Conservation (phyloP, 306 rosid genomes). For the Pterocarpus santalinus region DNA sequence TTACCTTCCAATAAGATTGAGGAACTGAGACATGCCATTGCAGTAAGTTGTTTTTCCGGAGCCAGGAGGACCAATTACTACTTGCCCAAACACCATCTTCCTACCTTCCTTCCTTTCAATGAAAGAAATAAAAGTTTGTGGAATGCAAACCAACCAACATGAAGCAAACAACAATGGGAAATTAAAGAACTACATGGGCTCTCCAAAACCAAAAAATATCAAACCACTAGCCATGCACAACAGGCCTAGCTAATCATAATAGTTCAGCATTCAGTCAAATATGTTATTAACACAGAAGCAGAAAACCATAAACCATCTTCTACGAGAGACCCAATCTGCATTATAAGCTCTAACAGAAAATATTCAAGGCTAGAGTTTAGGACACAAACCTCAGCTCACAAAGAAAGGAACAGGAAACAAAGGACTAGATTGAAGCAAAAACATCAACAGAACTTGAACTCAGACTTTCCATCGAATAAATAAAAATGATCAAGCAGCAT, state of each 20-base stretch:
- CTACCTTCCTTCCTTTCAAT: conserved; percentile 19
- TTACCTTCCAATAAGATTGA: conserved; percentile 89
- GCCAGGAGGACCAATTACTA: conserved; percentile 96
- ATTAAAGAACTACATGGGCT: background rate
- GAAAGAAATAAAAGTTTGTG: background rate
- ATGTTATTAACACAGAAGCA: too few relatives aligned
- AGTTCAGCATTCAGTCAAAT: too few relatives aligned
- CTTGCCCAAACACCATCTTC: conserved; percentile 67
- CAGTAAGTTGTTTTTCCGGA: conserved; percentile 99
- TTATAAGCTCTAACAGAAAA: too few relatives aligned
- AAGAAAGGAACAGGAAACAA: too few relatives aligned
- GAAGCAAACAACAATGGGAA: background rate
- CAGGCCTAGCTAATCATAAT: background rate
- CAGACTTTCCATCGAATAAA: too few relatives aligned
- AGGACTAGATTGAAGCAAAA: too few relatives aligned
- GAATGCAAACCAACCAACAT: background rate
- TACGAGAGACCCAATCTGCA: too few relatives aligned
- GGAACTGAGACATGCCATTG: conserved; percentile 98
- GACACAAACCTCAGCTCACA: too few relatives aligned
- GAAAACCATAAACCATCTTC: too few relatives aligned
- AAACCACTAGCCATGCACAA: background rate
- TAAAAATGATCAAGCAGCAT: too few relatives aligned
- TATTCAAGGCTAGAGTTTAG: too few relatives aligned
- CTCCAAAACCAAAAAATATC: background rate
- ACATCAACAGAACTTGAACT: too few relatives aligned